Evolutionary conservation across 2,329 filamentous ascomycete species (phyloP), one percentile per base, ranked within the genome.

Genomic region (Penicillium sp.): DNA sequence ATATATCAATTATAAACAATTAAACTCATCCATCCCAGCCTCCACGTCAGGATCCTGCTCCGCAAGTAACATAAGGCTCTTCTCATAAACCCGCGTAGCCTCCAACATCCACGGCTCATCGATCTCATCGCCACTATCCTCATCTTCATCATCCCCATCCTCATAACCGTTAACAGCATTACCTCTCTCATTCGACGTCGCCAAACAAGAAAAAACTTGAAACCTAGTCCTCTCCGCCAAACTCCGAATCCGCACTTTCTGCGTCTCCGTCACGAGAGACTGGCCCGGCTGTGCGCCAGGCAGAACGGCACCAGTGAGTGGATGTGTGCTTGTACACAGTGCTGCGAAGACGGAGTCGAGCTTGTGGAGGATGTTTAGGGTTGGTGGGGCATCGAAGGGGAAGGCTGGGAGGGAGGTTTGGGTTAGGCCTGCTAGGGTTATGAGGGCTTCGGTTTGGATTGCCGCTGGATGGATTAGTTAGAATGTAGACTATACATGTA

Each of bases 181-280:
- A 27, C 71, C 38, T n/a, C 29, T 25, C 9, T 37, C 19, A 8
- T 19, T 68, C 3, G 35, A 37, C 13, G 31, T 38, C 7, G 23
- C 41, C 41, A 66, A 23, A 21, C 43, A 27, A 3, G 51, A 47
- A 50, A 67, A 64, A 4, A 67, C 42, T 25, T 47, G 41, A 37
- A 13, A 37, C 27, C 93, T 82, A 17, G 89, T 90, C 63, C 88
- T 84, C 70, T 95, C 90, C 0, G 92, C 89, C 31, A 95, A 78
- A 68, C 90, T 90, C 69, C 90, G 89, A 62, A 93, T 89, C 41
- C 93, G 84, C 8, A 97, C 91, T 81, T 94, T 96, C 72, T 97
- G 91, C 19, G 87, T 91, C 79, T 90, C 88, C 0, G 90, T 88
- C 9, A 77, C 77, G 0, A 72, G 64, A 58, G 80, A 75, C 6